These are phyloP conservation scores for Viridothelium virens DNA, from an alignment of 495 filamentous ascomycete species.

Conservation along the genomic window DNA sequence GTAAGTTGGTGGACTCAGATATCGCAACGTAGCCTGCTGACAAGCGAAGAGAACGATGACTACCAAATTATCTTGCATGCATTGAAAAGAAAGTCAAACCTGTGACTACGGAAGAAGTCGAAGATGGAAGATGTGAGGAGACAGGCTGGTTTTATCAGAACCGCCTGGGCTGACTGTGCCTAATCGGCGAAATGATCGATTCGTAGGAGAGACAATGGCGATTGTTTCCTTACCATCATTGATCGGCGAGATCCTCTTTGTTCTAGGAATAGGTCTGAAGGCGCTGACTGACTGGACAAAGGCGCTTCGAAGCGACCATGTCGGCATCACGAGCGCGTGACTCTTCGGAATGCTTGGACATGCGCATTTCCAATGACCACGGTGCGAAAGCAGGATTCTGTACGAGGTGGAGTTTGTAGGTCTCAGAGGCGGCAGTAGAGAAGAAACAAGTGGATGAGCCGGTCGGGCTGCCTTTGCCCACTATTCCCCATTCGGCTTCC, in stretches of 20 bases:
- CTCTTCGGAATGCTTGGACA: conserved; percentile 4
- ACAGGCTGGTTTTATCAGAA: not conserved
- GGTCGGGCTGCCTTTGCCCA: not conserved
- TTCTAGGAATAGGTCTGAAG: not conserved
- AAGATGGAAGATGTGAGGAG: not conserved
- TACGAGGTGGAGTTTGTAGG: not conserved
- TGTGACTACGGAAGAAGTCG: conserved; percentile 5
- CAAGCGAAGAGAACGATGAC: conserved; percentile 12
- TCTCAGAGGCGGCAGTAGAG: not conserved
- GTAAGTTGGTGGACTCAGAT: not conserved
- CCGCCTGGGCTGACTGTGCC: not conserved
- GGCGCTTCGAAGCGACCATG: not conserved
- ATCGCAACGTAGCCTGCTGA: conserved; percentile 11
- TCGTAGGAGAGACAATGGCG: not conserved
- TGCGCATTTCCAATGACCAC: not conserved
- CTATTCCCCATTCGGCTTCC: not conserved
- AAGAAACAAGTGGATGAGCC: not conserved
- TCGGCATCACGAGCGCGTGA: not conserved
- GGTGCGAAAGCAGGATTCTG: conserved; percentile 2
- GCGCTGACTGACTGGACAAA: conserved; percentile 8
- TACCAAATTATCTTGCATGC: not conserved
- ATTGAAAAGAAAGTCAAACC: conserved; percentile 7
- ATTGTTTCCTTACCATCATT: conserved; percentile 2
- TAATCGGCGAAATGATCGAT: not conserved
- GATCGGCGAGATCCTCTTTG: conserved; percentile 9